Evolutionary conservation across 164 flowering plant genomes (phyloP), one percentile per base, ranked within the genome.

Genomic region (Pachysandra terminalis): DNA sequence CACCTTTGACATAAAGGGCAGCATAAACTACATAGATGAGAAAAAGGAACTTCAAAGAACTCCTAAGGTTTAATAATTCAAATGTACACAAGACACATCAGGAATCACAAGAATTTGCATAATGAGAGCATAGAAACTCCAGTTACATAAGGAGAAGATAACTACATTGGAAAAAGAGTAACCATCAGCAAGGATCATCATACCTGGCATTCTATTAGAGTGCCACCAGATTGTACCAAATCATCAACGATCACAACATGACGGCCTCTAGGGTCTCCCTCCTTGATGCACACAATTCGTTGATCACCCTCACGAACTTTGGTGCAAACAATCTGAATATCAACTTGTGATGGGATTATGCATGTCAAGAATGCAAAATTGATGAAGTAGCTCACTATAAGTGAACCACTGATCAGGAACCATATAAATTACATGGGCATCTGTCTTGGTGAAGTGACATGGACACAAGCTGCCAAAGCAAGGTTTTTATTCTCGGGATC

Each of bases 181-280:
- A 56, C 21, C 10, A 14, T 26, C 0, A n/a, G 4, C 26, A 67
- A 40, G 45, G 35, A 62, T 23, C 21, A 14, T 15, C 48, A 32
- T 77, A 93, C 99, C 96, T 96, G 99, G 74, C 99, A 96, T 81
- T 93, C 98, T 65, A 85, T 79, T 65, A 96, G 81, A 57, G 98
- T 96, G 65, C 98, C 95, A 66, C 99, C 99, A 5, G 99, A 96
- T 70, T 96, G 99, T 52, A 96, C 98, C 70, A 96, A 84, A 81
- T 96, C 99, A 83, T 96, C 99, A 68, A 96, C 98, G 53, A 96
- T 96, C 63, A 96, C 96, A 70, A 96, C 91, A 77, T 93, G 99
- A 32, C 95, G 87, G 53, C 97, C 98, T 65, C 65, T 77, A 21
- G 98, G 93, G 55, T 96, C 89, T 76, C 98, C 99, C 77, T 96